A percentile compares a stretch with the other conserved stretches of the same genome.
Evolutionary conservation across 2,329 filamentous ascomycete genomes (phyloP).

Genomic region (Cytospora paraplurivora): DNA sequence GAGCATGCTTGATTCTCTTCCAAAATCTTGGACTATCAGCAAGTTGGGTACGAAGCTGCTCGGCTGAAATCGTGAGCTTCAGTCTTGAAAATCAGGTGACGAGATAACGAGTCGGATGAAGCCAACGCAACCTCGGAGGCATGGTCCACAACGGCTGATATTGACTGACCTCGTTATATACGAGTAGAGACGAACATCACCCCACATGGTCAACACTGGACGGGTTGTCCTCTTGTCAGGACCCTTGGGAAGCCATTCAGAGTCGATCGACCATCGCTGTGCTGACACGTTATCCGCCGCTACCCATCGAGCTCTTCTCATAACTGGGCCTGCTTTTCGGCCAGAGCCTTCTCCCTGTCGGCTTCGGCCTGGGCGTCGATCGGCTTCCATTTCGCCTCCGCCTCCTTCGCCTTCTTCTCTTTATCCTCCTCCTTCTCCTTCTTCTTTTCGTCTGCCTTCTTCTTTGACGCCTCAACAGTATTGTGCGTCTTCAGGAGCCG

Average conservation of each 20-base stretch:
- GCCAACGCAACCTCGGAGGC: background rate
- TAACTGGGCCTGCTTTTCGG: background rate
- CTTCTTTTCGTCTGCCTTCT: slow-evolving; percentile 7
- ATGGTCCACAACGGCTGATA: background rate
- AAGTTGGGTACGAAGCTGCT: too few relatives aligned
- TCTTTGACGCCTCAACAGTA: background rate
- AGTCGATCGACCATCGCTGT: background rate
- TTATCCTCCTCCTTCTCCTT: slow-evolving; percentile 5
- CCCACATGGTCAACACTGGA: background rate
- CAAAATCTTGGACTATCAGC: too few relatives aligned
- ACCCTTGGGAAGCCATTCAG: background rate
- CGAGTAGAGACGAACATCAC: background rate
- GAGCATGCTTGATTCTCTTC: too few relatives aligned
- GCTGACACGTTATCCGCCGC: background rate
- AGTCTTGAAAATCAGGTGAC: too few relatives aligned
- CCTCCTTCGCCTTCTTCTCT: slow-evolving; percentile 7
- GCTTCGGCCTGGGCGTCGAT: slow-evolving; percentile 9
- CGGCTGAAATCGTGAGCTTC: too few relatives aligned
- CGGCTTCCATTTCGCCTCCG: slow-evolving; percentile 14
- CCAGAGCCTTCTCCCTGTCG: slow-evolving; percentile 9
- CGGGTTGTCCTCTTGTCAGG: background rate
- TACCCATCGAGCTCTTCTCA: background rate
- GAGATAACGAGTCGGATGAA: too few relatives aligned
- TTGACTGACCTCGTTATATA: background rate
- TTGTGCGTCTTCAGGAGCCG: slow-evolving; percentile 14